Evolutionary conservation across 805 yeast species (phyloP), one percentile per base, ranked within the genome.

Genomic region (Clavispora fructus): DNA sequence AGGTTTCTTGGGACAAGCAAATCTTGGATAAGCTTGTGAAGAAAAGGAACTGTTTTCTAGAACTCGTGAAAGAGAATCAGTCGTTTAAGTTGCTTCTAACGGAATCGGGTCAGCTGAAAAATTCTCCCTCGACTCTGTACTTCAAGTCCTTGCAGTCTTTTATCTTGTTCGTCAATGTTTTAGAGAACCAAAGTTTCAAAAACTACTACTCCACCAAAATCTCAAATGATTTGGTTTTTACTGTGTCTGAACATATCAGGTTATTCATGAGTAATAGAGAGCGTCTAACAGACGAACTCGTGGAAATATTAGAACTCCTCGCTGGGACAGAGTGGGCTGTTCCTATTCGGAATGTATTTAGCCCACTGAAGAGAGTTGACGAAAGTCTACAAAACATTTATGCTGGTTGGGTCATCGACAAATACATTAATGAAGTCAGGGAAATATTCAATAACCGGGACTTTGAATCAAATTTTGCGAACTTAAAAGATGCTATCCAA

Each of bases 351-450:
- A 47, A 47, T 17, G 50, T 44, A 14, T 50, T 51, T 38, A 47
- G 32, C 39, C 47, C 57, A 8, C 48, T 46, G 7, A 52, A 44
- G 19, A 53, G 55, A 11, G 47, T 64, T 25, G 52, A 59, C 14
- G 62, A 58, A 7, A 56, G 61, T 19, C 53, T 70, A 41, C 53
- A 61, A 31, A 53, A 50, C 16, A 54, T 69, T 30, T 58, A 68
- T 46, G 37, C 50, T 31, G 60, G 68, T 40, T 69, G 71, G 68
- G 45, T 62, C 3, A 48, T 60, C 12, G 69, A 67, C 39, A 62
- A 60, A 37, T 68, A 61, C 48, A 63, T 71, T 32, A 59, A 65
- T 35, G 51, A 52, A 41, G 56, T 70, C 16, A 55, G 71, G 33
- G 37, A 43, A 4, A 44, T 54, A 4, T 64, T 61, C 44, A 50